phyloP scores from a whole-genome alignment of 2,329 filamentous ascomycete species.

The Paramyrothecium roridum region DNA sequence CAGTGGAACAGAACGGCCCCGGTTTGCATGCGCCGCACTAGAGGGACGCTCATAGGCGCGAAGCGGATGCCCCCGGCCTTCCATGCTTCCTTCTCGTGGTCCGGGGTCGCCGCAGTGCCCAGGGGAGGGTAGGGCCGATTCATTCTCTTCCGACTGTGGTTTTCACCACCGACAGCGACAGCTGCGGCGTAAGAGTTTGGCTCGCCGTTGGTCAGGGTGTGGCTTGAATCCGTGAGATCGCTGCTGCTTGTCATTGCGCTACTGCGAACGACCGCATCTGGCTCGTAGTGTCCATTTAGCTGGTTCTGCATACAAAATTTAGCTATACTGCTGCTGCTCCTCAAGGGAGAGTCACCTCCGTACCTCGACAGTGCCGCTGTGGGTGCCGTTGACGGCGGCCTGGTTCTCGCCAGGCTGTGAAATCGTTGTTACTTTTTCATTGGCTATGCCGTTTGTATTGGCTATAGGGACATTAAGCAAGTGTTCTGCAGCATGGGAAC shows the following conservation, averaged over 20 bases:
- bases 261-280: neutral
- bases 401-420: conserved; percentile 11
- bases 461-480: conserved; percentile 2
- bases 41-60: conserved; percentile 74
- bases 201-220: neutral
- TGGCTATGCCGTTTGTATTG: conserved; percentile 4
- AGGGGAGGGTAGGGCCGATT: conserved; percentile 22
- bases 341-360: neutral
- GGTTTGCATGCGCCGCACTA: conserved; percentile 71
- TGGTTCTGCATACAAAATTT: neutral
- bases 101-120: conserved; percentile 10
- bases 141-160: conserved; percentile 1
- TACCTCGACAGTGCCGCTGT: neutral
- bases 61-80: conserved; percentile 65
- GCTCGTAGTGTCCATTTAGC: neutral
- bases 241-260: neutral
- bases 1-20: conserved; percentile 74
- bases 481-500: neutral
- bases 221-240: neutral
- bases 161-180: conserved; percentile 8
- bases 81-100: conserved; percentile 25
- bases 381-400: neutral
- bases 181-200: conserved; percentile 15
- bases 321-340: too few species aligned
- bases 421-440: conserved; percentile 17